Conservation (phyloP, 176 grass and related monocot species). For the Musa troglodytarum region DNA sequence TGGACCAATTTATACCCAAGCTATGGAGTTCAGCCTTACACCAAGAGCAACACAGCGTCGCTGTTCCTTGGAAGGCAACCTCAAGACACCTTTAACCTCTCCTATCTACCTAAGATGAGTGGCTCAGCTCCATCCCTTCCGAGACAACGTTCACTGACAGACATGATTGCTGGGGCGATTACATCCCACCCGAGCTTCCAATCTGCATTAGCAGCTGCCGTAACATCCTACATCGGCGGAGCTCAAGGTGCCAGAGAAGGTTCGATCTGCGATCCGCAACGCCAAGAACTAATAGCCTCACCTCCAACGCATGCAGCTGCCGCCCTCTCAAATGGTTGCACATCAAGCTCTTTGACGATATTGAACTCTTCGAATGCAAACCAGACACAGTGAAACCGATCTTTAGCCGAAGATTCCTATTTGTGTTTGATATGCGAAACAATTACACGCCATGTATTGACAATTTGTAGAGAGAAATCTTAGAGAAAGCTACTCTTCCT, state of each 20-base stretch:
- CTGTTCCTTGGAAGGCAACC: no score
- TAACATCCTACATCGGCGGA: neutral
- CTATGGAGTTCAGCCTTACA: no score
- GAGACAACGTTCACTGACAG: constrained; percentile 1
- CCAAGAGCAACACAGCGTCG: no score
- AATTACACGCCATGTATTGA: no score
- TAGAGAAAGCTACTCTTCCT: no score
- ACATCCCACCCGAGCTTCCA: constrained; percentile 6
- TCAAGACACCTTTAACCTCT: no score
- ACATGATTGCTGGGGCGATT: constrained; percentile 2
- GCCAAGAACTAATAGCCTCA: no score
- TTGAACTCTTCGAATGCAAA: neutral
- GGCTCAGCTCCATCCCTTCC: neutral
- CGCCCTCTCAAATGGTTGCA: neutral
- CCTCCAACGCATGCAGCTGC: no score
- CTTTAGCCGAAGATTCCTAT: no score
- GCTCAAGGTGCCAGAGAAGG: neutral
- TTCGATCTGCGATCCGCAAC: neutral
- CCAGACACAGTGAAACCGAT: neutral
- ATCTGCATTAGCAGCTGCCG: neutral
- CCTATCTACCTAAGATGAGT: neutral
- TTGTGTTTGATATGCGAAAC: neutral
- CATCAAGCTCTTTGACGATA: neutral
- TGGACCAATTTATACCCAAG: no score
- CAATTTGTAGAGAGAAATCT: no score